Base-by-base conservation (phyloP, 208 protist species). In the Phytomonas sp. region DNA sequence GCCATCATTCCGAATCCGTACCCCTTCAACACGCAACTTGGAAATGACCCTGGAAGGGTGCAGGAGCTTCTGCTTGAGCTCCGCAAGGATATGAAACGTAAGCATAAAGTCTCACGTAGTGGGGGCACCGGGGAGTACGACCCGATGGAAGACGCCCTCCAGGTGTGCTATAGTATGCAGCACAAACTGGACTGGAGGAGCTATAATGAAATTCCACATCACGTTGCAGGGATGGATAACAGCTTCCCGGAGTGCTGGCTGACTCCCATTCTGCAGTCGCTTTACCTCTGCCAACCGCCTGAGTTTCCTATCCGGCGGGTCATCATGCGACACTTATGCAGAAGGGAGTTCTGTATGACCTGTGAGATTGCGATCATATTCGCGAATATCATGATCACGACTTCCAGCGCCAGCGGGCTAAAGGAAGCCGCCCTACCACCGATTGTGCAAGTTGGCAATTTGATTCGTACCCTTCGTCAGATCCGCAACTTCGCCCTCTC, bases 181-280 rank as follows among this genome's bases (percentile, higher is more conserved):
- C 82, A 92, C 75, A 80, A 83, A 34, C 76, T 92, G 62, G 87
- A 93, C 62, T 96, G 91, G 88, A 77, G 78, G 67, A 83, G 66
- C 46, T 92, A 86, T 80, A 96, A 96, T 75, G 78, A 83, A 70
- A 81, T 92, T 32, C 84, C 91, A 33, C 79, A 89, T 51, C 80
- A 89, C 17, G 79, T 92, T 30, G 77, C 94, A 33, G 91, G 91
- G 28, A 71, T 94, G 1, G 91, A 96, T 72, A 96, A 96, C 75
- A 93, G 87, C 75, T 92, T 91, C 66, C 88, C 88, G 30, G 91
- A 96, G 80, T 96, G 82, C 72, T 96, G 91, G 88, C 81, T 96
- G 32, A 93, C 82, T 9, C 70, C 88, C 15, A 75, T 93, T 23
- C 71, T 96, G 59, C 91, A 96, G 75, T 92, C 81, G 17, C 77